Base-by-base conservation (phyloP, 176 grass and related monocot species). In the Musa itinerans region DNA sequence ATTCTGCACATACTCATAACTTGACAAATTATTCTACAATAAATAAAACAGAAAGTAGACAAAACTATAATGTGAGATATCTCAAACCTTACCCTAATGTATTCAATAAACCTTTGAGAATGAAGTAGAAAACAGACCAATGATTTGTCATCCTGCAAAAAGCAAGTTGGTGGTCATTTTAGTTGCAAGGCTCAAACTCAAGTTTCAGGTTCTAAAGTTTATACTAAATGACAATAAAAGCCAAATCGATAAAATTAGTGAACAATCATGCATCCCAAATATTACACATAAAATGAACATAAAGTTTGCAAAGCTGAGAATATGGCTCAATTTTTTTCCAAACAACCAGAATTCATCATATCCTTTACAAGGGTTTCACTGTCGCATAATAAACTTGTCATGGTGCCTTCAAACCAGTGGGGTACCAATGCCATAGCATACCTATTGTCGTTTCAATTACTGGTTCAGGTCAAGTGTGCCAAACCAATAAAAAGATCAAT, bases 21-120 rank as follows among this genome's bases (percentile, higher is more conserved):
- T 6, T 6, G 34, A 43, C 34, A 43, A 43, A 43, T 43, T 43
- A 51, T 64, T 20, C 15, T 2, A 50, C 20, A 23, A 13, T 76
- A 19, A 70, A 70, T 21, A 43, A 43, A 43, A 43, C 34, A 16
- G 1, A 15, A 69, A 17, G 34, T 10, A 69, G 23, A 69, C 6
- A 69, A 9, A 52, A 25, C 34, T 48, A 12, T 70, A 50, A 8
- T 50, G 48, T 2, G 10, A 70, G 16, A 17, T 64, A 73, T 27
- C 69, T 61, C 69, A 73, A 65, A 24, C 54, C 69, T 78, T 98
- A 98, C 94, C 86, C 90, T 83, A 62, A 98, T 87, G 83, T 93
- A 86, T 76, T 98, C 94, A 53, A 98, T 91, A 76, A 98, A 98
- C 66, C 82, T 88, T 81, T 98, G 94, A 78, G 90, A 98, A 85